phyloP scores from a whole-genome alignment of 768 basidiomycete genomes.

The Serendipita sp. region DNA sequence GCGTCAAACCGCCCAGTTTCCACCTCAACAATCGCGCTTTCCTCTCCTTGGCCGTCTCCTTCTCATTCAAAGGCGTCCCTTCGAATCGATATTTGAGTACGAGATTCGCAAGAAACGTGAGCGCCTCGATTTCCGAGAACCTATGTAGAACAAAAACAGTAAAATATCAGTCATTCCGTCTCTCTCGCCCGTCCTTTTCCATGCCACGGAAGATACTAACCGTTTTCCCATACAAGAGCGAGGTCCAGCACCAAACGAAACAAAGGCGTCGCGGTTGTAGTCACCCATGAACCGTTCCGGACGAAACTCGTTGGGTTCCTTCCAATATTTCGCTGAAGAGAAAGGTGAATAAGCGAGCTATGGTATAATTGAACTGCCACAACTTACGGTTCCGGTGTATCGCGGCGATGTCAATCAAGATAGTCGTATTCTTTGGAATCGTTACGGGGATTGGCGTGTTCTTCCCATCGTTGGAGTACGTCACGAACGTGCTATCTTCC shows the following conservation, averaged over 20 bases:
- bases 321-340: slow-evolving; percentile 4
- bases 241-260: slow-evolving; percentile 6
- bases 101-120: neutral
- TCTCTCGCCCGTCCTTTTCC: neutral
- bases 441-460: neutral
- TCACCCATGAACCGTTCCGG: slow-evolving; percentile 9
- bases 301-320: slow-evolving; percentile 3
- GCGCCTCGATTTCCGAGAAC: neutral
- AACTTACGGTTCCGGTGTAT: slow-evolving; percentile 9
- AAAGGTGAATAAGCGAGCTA: neutral
- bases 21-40: neutral
- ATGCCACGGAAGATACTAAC: neutral
- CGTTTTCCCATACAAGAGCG: neutral
- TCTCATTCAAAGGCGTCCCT: neutral
- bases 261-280: slow-evolving; percentile 6
- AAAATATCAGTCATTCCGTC: too few relatives aligned
- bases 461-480: slow-evolving; percentile 9
- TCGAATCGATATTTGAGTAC: neutral
- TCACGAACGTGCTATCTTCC: slow-evolving; percentile 15
- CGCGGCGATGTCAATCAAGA: neutral
- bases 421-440: neutral
- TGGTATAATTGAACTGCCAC: neutral
- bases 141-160: neutral
- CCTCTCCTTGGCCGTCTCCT: neutral
- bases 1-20: neutral